These are phyloP conservation scores for Aphanomyces astaci DNA, from an alignment of 352 stramenopile species.

Conservation along the genomic window DNA sequence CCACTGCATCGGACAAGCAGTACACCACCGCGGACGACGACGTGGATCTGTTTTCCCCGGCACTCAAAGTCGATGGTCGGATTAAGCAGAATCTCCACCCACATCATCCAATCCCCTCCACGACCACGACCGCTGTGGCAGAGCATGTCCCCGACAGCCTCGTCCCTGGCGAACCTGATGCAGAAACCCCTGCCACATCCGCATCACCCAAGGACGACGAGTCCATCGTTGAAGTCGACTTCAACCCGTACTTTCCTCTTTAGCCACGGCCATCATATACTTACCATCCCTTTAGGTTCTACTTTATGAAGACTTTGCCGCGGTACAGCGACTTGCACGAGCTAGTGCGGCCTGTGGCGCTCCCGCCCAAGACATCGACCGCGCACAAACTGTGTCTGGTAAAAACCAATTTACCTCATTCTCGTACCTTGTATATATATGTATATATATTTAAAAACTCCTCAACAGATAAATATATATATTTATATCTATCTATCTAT, in stretches of 20 bases:
- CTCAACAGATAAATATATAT: no score
- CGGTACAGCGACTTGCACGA: conserved; percentile 68
- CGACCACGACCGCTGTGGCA: neutral
- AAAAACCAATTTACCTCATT: no score
- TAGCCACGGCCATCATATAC: neutral
- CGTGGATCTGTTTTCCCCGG: conserved; percentile 65
- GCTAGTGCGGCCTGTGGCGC: conserved; percentile 38
- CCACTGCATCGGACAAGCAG: conserved; percentile 15
- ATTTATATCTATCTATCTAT: no score
- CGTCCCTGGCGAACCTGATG: conserved; percentile 24
- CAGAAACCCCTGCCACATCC: conserved; percentile 31
- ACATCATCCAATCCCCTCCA: neutral
- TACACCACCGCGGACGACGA: conserved; percentile 30
- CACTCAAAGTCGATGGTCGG: conserved; percentile 37
- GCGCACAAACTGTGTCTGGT: conserved; percentile 69
- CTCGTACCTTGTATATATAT: no score
- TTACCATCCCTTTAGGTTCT: conserved; percentile 39
- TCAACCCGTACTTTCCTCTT: conserved; percentile 58
- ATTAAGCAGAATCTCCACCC: neutral
- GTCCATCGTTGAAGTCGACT: conserved; percentile 44
- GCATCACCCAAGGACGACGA: conserved; percentile 29
- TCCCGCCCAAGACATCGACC: conserved; percentile 45
- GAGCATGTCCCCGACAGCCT: conserved; percentile 7
- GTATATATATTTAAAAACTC: no score
- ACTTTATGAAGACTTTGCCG: conserved; percentile 80